Evolutionary conservation across 345 rosid species (phyloP), one percentile per base, ranked within the genome.

Genomic region (Brassica cretica): DNA sequence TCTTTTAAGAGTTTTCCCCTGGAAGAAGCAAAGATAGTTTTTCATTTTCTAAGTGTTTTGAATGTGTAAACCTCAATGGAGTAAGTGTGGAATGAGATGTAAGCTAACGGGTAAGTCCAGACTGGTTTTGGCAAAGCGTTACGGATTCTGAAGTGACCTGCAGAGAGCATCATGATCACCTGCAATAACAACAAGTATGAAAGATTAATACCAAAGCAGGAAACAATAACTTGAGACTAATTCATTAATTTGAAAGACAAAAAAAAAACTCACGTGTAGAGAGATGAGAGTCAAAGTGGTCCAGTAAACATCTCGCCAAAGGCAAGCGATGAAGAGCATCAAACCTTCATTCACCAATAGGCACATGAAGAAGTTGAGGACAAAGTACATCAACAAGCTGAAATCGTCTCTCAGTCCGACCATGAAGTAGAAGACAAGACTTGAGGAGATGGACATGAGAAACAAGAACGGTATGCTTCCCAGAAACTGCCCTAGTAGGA

Each of bases 371-470:
- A 96, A 87, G 83, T 96, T 96, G 78, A 96, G 90, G 72, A 96
- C 98, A 71, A 93, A 93, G 89, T 96, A 96, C 99, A 96, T 93
- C 81, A 96, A 86, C 86, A 93, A 84, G 87, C 98, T 90, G 85
- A 96, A 96, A 49, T 88, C 94, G 35, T 93, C 93, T 81, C 83
- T 86, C 65, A 96, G 82, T 35, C 99, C 98, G 4, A 86, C 60
- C 70, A 96, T 92, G 89, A 96, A 96, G 80, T 93, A 96, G 89
- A 96, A 90, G 33, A 93, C 92, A 2, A 93, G 99, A 73, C 98
- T 91, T 21, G 98, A 96, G 30, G 99, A 96, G 49, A 96, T 93
- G 63, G 99, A 87, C 81, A 96, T 86, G 79, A 96, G 98, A 79
- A 96, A 93, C 80, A 93, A 85, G 89, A 96, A 96, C 0, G 99